Base-by-base conservation (phyloP, 2,329 filamentous ascomycete genomes). In the Thermothelomyces thermophilus region DNA sequence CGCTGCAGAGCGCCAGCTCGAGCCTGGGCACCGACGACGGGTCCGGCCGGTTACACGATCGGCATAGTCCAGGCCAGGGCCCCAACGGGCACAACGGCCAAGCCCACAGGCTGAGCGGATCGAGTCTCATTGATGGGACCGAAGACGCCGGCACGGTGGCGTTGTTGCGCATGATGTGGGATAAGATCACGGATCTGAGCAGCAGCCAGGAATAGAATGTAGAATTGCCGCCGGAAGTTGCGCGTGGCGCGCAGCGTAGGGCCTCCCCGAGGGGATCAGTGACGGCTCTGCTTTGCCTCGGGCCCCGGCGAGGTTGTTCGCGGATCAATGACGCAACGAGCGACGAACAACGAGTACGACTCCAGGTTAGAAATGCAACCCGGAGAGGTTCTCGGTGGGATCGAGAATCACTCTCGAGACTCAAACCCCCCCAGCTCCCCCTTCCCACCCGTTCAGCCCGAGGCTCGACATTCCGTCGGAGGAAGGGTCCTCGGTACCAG, bases 161-260 rank as follows among this genome's bases (percentile, higher is more conserved):
- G 4, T 58, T 82, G 37, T 64, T 84, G 46, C 69, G 79, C 48
- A 77, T 76, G 54, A 63, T 84, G 42, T 84, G 80, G 80, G 79
- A 83, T 40, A 82, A 78, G 69, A 76, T 71, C 42, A 68, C 46
- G 49, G 77, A 82, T 58, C 65, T 82, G 51, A 76, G 76, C 58
- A 73, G 74, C 24, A 82, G 79, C 59, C 71, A 74, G 65, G 70
- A 73, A 34, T 73, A 68, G n/a, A n/a, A n/a, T n/a, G 64, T 37
- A 28, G 33, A 30, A 30, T 14, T 20, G 34, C 14, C 11, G n/a
- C 6, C 30, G 30, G 9, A 31, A 31, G 30, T 14, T 31, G n/a
- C n/a, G n/a, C n/a, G n/a, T n/a, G n/a, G n/a, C n/a, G n/a, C n/a
- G n/a, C n/a, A n/a, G n/a, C n/a, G n/a, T n/a, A n/a, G n/a, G n/a